Base-by-base conservation (phyloP, 495 filamentous ascomycete genomes). In the Penicillium salamii region DNA sequence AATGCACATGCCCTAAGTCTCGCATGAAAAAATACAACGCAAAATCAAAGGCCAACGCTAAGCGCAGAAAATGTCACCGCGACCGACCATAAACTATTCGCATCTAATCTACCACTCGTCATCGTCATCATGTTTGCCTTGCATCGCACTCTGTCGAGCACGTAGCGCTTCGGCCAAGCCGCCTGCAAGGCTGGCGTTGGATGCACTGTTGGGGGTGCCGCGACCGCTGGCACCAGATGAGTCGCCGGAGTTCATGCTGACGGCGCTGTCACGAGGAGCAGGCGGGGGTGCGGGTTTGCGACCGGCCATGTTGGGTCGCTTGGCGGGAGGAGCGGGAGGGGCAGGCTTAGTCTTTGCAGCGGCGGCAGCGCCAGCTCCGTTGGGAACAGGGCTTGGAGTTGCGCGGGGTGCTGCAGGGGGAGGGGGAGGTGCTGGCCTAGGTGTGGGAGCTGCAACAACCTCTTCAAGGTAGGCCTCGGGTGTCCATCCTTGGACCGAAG, bases 381-480 rank as follows among this genome's bases (percentile, higher is more conserved):
- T 78, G 2, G 80, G 74, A 19, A 71, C 65, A 7, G 78, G 65
- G 34, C 62, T 71, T 6, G 74, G 56, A 0, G 58, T 67, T 11
- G 63, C 58, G 6, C 70, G 67, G 3, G 82, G 78, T 8, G 82
- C 78, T 1, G 78, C 74, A 1, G 87, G 84, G 1, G 81, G 81
- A 12, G 83, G 79, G 7, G 82, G 78, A 2, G 84, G 78, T 0
- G 78, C 66, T 28, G 79, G 72, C 58, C 69, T 73, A 1, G 70
- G 55, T 36, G 71, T 57, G 13, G 66, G 65, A 55, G 87, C 81
- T 3, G 58, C 46, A 3, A n/a, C 61, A 50, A 67, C 56, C 70
- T 96, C 90, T 63, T 96, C 85, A 6, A 98, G 83, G 58, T 97
- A 98, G 26, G 91, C 87, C 18, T 91, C 88, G 0, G 93, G 93